A percentile compares a stretch with the other conserved stretches of the same genome.
phyloP scores from a whole-genome alignment of 805 yeast species.

The Barnettozyma botsteinii region DNA sequence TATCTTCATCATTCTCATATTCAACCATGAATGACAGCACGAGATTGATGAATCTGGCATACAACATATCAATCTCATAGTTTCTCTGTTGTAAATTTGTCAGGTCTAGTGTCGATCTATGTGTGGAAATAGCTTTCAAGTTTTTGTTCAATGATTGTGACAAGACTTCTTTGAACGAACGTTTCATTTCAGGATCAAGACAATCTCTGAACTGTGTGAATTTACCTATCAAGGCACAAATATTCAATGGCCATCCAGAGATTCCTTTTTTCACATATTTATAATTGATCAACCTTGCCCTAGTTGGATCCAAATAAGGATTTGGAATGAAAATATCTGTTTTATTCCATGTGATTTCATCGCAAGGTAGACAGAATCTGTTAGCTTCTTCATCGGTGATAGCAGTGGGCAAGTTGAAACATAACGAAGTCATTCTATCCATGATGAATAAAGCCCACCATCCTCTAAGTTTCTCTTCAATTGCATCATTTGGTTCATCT shows the following conservation, averaged over 20 bases:
- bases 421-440: slow-evolving; percentile 34
- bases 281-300: slow-evolving; percentile 24
- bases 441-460: slow-evolving; percentile 38
- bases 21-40: slow-evolving; percentile 17
- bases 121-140: slow-evolving; percentile 2
- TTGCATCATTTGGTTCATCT: slow-evolving; percentile 22
- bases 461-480: slow-evolving; percentile 34
- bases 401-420: slow-evolving; percentile 30
- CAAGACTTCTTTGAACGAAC: slow-evolving; percentile 9
- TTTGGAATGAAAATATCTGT: slow-evolving; percentile 22
- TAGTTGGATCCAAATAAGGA: slow-evolving; percentile 26
- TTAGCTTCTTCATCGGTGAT: slow-evolving; percentile 29
- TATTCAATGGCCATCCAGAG: slow-evolving; percentile 35
- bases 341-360: slow-evolving; percentile 29
- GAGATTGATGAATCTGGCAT: slow-evolving; percentile 20
- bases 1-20: slow-evolving; percentile 11
- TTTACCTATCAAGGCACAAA: slow-evolving; percentile 29
- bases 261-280: slow-evolving; percentile 28
- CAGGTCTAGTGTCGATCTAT: slow-evolving; percentile 8
- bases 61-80: slow-evolving; percentile 14
- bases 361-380: slow-evolving; percentile 29
- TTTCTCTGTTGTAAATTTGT: slow-evolving; percentile 13
- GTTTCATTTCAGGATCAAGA: slow-evolving; percentile 1
- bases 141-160: slow-evolving; percentile 13
- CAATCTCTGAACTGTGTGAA: slow-evolving; percentile 18